Evolutionary conservation across 805 yeast species (phyloP), one percentile per base, ranked within the genome.

Genomic region (Lachancea sp.): DNA sequence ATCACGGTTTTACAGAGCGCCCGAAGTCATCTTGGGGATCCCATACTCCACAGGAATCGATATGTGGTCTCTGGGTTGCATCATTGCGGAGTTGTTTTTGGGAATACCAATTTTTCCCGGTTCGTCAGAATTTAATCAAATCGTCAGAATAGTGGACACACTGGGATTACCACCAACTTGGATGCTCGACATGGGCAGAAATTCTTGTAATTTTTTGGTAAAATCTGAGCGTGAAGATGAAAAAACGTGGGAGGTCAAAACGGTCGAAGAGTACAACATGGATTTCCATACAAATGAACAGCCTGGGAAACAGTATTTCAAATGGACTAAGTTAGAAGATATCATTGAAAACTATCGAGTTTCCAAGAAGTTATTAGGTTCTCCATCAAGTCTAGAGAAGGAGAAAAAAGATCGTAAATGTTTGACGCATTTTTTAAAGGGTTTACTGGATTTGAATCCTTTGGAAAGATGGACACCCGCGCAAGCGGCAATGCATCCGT

Each of bases 51-150:
- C 95, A 8, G 78, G 95, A 5, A 90, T 92, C 39, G 98, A 90
- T 60, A 87, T 90, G 78, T 92, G 99, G 99, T 90, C 97, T 0
- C 67, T 89, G 32, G 98, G 96, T 0, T 84, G 97, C 58, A 86
- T 92, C 37, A 77, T 87, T 24, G 94, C 92, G 1, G 99, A 92
- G 61, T 66, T 90, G 35, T 89, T 83, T 50, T 63, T 90, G 38
- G 98, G 98, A 1, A 70, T 90, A 41, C 98, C 98, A 1, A 70
- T 90, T 50, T 87, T 90, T 53, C 97, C 98, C 0, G 98, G 98
- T 3, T 74, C 88, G 3, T 84, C 96, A 0, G 98, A 92, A 61
- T 92, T 80, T 61, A 88, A 90, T 58, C 97, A 90, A 62, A 66
- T 94, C 32, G 71, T 77, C 46, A 78, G 96, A 50, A 88, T 92